These are phyloP conservation scores for Dunaliella salina DNA, from an alignment of 163 green algal genomes.

Conservation along the genomic window DNA sequence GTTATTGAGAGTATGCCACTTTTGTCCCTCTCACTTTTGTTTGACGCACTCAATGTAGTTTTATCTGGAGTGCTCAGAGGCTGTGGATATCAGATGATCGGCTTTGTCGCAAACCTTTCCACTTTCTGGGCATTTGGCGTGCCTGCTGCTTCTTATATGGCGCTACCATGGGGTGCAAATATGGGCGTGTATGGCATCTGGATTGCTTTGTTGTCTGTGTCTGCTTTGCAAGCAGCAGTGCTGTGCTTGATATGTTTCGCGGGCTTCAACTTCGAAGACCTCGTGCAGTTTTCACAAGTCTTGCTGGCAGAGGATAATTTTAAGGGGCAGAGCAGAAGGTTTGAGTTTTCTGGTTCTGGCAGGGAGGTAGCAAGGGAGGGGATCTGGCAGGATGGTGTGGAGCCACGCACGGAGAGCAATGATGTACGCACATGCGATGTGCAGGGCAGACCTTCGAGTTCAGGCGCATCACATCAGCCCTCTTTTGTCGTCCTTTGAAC, in stretches of 20 bases:
- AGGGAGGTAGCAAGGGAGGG: no score
- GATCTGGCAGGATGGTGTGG: no score
- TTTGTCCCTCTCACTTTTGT: slow-evolving; percentile 17
- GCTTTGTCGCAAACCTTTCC: slow-evolving; percentile 22
- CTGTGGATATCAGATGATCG: slow-evolving; percentile 22
- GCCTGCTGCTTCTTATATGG: slow-evolving; percentile 6
- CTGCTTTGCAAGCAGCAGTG: slow-evolving; percentile 11
- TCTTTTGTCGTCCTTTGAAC: neutral
- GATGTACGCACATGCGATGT: no score
- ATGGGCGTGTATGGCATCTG: slow-evolving; percentile 24
- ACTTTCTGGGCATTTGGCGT: slow-evolving; percentile 25
- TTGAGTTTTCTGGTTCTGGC: no score
- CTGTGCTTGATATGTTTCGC: neutral
- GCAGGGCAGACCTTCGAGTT: no score
- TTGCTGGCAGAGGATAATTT: no score
- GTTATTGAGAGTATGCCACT: slow-evolving; percentile 17
- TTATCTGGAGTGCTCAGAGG: slow-evolving; percentile 21
- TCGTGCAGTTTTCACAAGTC: no score
- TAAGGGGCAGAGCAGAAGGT: no score
- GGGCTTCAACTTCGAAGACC: no score
- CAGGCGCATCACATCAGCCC: neutral
- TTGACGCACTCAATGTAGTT: slow-evolving; percentile 17
- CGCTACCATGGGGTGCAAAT: neutral
- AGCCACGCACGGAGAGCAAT: no score
- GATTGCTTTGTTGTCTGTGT: slow-evolving; percentile 19